Evolutionary conservation across 257 asterid species (phyloP).

Genomic region (Apocynum venetum): DNA sequence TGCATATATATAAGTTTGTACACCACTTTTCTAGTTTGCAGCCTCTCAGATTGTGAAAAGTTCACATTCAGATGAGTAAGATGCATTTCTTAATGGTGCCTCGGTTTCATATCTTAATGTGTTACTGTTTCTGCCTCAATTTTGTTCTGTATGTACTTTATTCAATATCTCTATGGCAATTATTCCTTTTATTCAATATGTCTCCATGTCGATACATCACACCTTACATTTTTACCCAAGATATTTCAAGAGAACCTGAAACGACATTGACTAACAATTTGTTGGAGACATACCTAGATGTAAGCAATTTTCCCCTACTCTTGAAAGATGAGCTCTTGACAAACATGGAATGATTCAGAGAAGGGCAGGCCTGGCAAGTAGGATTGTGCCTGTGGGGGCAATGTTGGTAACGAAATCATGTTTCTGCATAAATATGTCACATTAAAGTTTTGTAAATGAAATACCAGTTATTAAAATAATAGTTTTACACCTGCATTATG

Average conservation of each 20-base stretch:
- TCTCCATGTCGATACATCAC: not conserved
- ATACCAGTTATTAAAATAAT: not conserved
- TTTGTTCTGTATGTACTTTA: not conserved
- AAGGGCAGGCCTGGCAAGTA: not conserved
- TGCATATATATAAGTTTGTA: not conserved
- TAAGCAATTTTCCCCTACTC: not conserved
- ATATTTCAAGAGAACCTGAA: not conserved
- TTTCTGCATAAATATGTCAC: not conserved
- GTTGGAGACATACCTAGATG: not conserved
- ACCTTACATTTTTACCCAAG: not conserved
- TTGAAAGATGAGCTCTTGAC: not conserved
- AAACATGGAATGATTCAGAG: not conserved
- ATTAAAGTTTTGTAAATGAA: not conserved
- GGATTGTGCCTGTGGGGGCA: too few species aligned
- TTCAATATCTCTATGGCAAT: not conserved
- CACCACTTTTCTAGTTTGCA: too few species aligned
- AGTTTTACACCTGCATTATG: not conserved
- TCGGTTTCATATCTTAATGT: not conserved
- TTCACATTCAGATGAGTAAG: not conserved
- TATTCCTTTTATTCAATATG: not conserved
- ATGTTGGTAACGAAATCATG: not conserved
- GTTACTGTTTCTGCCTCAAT: not conserved
- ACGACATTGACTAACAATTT: too few species aligned
- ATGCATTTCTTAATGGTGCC: not conserved
- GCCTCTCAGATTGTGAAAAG: not conserved